Conservation (phyloP, 1,139 yeast genomes). For the Yueomyces sp. region DNA sequence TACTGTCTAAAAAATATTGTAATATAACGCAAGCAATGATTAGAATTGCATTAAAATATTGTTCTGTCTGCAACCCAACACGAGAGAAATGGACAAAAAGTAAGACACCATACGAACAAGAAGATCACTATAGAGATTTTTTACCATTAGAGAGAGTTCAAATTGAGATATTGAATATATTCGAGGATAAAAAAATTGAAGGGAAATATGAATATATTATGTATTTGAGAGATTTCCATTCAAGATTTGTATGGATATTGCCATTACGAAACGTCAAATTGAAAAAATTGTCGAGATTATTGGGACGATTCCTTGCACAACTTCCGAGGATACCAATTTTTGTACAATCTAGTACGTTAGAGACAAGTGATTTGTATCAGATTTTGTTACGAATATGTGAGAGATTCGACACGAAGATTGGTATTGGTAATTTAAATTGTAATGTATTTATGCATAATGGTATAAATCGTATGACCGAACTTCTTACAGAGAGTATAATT, state of each 20-base stretch:
- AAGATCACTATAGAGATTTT: conserved; percentile 11
- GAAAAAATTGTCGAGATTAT: conserved; percentile 10
- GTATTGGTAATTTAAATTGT: too few relatives aligned
- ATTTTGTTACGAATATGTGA: neutral
- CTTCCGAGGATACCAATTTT: conserved; percentile 19
- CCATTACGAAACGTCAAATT: conserved; percentile 18
- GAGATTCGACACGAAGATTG: neutral
- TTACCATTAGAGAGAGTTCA: conserved; percentile 22
- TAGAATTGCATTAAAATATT: conserved; percentile 12
- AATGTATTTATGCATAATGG: conserved; percentile 13
- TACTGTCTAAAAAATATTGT: conserved; percentile 9
- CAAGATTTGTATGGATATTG: conserved; percentile 19
- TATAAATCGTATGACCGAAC: conserved; percentile 9
- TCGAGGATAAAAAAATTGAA: conserved; percentile 14
- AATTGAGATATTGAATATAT: conserved; percentile 18
- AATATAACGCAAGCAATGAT: conserved; percentile 16
- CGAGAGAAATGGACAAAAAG: neutral
- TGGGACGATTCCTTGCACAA: conserved; percentile 12
- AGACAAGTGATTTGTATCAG: conserved; percentile 14
- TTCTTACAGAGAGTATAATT: conserved; percentile 4
- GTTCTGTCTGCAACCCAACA: conserved; percentile 19
- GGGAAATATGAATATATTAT: conserved; percentile 19
- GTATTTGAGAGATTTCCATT: conserved; percentile 19
- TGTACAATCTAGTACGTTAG: conserved; percentile 19
- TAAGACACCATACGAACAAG: conserved; percentile 4